Evolutionary conservation across 2,329 filamentous ascomycete species (phyloP), one percentile per base, ranked within the genome.

Genomic region (Colletotrichum plurivorum): DNA sequence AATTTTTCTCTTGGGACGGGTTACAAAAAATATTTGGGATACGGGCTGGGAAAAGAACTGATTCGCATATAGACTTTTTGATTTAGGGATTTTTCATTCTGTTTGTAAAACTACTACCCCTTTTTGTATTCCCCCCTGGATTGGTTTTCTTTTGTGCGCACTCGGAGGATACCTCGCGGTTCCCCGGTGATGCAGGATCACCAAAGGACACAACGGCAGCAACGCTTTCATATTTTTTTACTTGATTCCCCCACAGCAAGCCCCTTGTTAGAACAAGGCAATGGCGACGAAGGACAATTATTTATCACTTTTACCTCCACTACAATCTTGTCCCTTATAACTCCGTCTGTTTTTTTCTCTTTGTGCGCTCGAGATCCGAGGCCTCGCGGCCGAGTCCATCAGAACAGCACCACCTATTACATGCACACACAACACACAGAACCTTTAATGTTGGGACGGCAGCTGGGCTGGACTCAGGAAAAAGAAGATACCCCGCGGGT

Each of bases 31-130:
- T 43, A 20, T 31, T 36, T 56, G 60, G 70, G 63, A 60, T 49
- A 39, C 36, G 70, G 70, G 56, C 48, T 71, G 67, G 70, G 62
- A 66, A 72, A 72, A 71, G 68, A 71, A 71, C 53, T 65, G 52
- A 49, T 71, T 71, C 64, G 63, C 64, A 72, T 72, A 71, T 70
- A 72, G 68, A 71, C 69, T 66, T 59, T 62, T 45, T 31, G 18
- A 49, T 54, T 59, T 68, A 43, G 41, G 31, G 36, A 45, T 10
- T 52, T 70, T 54, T 63, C 16, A 41, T 65, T 62, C 62, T 69
- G n/a, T 36, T 51, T 57, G 49, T 63, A 53, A 58, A 60, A 25
- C 22, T 25, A 25, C 54, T 52, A 59, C 67, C 49, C 31, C 20
- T 10, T 36, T 36, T 52, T 25, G 55, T 61, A 48, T 62, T 64